Evolutionary conservation across 1,139 yeast genomes (phyloP), one percentile per base, ranked within the genome.

Genomic region (Taphrina flavorubra): DNA sequence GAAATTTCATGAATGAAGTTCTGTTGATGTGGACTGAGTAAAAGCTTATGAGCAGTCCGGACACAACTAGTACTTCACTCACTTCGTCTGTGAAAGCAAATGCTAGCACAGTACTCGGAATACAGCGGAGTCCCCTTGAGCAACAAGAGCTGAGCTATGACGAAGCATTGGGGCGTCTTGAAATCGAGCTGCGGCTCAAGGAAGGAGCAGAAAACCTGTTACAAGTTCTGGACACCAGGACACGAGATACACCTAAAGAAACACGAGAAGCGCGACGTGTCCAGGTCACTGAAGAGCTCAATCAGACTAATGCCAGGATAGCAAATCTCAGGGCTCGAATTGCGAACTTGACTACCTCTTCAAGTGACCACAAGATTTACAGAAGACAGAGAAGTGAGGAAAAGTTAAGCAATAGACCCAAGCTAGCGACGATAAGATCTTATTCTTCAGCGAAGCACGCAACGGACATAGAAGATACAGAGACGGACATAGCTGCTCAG

Each of bases 131-230:
- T 16, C 13, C 51, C 25, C 11, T 44, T 7, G 67, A 63, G 4
- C 61, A 63, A 16, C 61, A 53, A 13, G 55, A 46, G 16, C 39
- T 55, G 39, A 39, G 53, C 5, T 18, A 51, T n/a, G 67, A 63
- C 11, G 67, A 63, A 16, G 56, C 61, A 10, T 18, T 57, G 37
- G 16, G 14, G 11, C 56, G 79, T 69, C 73, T 81, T 65, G 79
- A 78, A 68, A 77, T 78, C 40, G 83, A 81, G 71, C 77, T 76
- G 68, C 77, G 77, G 70, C 78, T 80, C 62, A 76, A 79, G 46
- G 80, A 79, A 65, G 82, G 81, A 2, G 81, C 82, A 1, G 81
- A 79, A 71, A 79, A 78, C 59, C 72, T 80, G 72, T 74, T 80
- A 18, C 79, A 78, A 63, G 80, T 77, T 51, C 68, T 75, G 44